Base-by-base conservation (phyloP, 1,284 basidiomycete species). In the Apiotrichum sp. region DNA sequence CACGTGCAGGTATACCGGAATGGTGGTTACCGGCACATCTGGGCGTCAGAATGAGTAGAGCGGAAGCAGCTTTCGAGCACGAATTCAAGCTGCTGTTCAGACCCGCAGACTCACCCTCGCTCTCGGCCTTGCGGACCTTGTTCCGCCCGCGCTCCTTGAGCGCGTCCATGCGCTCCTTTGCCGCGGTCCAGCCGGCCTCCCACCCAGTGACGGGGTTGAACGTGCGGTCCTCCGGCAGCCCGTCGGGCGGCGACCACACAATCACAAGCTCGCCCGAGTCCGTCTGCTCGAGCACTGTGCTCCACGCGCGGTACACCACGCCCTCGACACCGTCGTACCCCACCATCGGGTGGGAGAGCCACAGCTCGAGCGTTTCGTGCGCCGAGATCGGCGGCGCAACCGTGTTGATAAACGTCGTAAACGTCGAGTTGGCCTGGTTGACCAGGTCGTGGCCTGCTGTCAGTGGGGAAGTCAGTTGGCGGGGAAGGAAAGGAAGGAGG, bases 341-440 rank as follows among this genome's bases (percentile, higher is more conserved):
- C 57, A 84, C 80, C 93, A 99, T 95, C 65, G 95, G 93, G 78
- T 98, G 93, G 64, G 87, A 88, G 40, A 98, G 80, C 84, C 89
- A 93, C 6, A 99, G 86, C 72, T 96, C 86, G 58, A 98, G 89
- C 22, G 98, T 91, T 77, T 99, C 96, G 72, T 98, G 95, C 65
- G 93, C 92, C 11, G 93, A 89, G 65, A 98, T 98, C 4, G 96
- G 96, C 32, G 96, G 96, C 0, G 95, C 96, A 50, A 99, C 95
- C 14, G 88, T 93, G 71, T 98, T 96, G 60, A 98, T 78, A 54
- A 98, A 85, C 56, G 95, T 93, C 4, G 84, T 89, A 32, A 96
- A 64, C 0, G 91, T 92, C 6, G 88, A 92, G 58, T 92, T 77
- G 32, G 91, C 90, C 35, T 89, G 87, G 46, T 85, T 83, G 68